Conservation (phyloP, 1,284 basidiomycete genomes). For the Amylostereum areolatum region DNA sequence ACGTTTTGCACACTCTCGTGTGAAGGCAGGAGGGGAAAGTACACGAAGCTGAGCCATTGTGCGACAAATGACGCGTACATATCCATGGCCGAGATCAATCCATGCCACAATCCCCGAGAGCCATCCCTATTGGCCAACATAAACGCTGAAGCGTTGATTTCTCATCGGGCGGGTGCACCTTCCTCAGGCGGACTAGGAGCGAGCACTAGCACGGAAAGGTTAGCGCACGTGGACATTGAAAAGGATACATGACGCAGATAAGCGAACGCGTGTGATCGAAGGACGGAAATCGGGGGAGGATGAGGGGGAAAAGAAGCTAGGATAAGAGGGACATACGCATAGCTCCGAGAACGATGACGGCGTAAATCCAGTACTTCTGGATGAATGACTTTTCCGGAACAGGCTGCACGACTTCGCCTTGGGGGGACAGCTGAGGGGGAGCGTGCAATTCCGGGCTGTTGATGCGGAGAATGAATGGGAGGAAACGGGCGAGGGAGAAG, state of each 20-base stretch:
- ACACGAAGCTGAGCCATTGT: too few relatives aligned
- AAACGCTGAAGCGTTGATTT: too few relatives aligned
- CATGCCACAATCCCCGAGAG: too few relatives aligned
- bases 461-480: background rate
- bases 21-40: too few relatives aligned
- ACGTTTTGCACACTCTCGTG: too few relatives aligned
- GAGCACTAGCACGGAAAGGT: constrained; percentile 3
- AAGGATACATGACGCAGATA: too few relatives aligned
- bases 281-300: background rate
- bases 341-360: constrained; percentile 53
- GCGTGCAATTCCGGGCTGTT: constrained; percentile 58
- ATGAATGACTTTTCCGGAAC: constrained; percentile 71
- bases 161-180: background rate
- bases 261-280: too few relatives aligned
- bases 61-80: too few relatives aligned
- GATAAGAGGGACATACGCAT: constrained; percentile 40
- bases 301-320: background rate
- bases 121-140: too few relatives aligned
- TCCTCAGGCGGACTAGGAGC: constrained; percentile 8
- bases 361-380: constrained; percentile 88
- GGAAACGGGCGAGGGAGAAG: background rate
- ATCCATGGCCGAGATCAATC: too few relatives aligned
- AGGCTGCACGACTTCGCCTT: constrained; percentile 59
- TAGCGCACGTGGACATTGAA: too few relatives aligned
- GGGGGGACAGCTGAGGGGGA: constrained; percentile 59